Evolutionary conservation across 106 monocot genomes (phyloP).

Genomic region (Triglochin maritima): DNA sequence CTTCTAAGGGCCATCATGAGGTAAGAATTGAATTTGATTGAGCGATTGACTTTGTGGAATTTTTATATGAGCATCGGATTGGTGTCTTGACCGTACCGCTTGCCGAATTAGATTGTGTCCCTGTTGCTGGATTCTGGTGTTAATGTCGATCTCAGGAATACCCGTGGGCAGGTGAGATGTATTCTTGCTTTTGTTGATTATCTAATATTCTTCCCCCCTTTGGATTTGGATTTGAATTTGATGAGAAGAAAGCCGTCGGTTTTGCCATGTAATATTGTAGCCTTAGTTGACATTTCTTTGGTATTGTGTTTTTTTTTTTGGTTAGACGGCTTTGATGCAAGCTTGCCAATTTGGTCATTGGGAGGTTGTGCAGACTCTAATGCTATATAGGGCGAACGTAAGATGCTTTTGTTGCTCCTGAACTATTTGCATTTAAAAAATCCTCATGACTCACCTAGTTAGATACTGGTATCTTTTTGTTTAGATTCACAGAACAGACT

Average conservation of each 20-base stretch:
- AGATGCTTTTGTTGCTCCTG: constrained; percentile 1
- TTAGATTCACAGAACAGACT: constrained; percentile 93
- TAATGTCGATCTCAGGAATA: constrained; percentile 50
- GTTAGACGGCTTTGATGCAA: constrained; percentile 94
- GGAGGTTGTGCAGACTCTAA: constrained; percentile 93
- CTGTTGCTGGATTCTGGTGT: constrained; percentile 58
- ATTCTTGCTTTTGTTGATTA: neutral
- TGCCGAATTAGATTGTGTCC: constrained; percentile 26
- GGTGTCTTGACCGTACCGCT: neutral
- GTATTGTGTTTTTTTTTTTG: neutral
- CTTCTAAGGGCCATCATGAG: constrained; percentile 16
- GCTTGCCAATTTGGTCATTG: constrained; percentile 98
- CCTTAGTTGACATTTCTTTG: neutral
- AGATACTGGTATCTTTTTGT: neutral
- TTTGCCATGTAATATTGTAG: neutral
- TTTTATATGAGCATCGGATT: neutral
- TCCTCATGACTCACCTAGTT: neutral
- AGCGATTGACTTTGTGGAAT: neutral
- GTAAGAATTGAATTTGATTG: neutral
- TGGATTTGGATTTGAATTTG: too few species aligned
- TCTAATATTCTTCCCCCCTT: too few species aligned
- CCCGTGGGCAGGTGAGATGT: constrained; percentile 46
- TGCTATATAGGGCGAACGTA: constrained; percentile 91
- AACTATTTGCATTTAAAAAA: neutral
- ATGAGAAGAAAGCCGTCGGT: neutral